phyloP scores from a whole-genome alignment of 257 asterid species.

The Haberlea rhodopensis region DNA sequence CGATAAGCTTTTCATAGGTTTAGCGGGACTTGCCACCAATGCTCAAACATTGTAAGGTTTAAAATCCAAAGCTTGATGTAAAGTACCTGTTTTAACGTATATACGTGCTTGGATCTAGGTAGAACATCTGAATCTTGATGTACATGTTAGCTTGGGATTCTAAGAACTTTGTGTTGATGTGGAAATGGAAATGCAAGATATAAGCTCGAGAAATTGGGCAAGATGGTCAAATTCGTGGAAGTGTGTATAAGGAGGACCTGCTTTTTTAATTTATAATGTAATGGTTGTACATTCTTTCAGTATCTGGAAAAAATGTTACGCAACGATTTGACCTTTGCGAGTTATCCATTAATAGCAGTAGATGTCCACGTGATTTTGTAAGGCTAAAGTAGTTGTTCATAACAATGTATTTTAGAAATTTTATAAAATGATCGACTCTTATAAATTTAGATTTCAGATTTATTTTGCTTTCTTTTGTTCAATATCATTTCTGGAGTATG shows the following conservation, averaged over 20 bases:
- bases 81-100: slow-evolving; percentile 2
- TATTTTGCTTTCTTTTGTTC: not conserved
- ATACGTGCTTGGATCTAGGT: not conserved
- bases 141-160: not conserved
- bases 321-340: no score
- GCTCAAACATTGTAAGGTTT: slow-evolving; percentile 68
- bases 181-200: not conserved
- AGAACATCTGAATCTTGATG: slow-evolving; percentile 17
- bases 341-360: no score
- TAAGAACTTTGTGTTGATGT: slow-evolving; percentile 1
- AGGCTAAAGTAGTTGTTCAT: not conserved
- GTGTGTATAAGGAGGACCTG: no score
- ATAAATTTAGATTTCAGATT: not conserved
- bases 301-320: no score
- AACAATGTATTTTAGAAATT: no score
- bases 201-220: not conserved
- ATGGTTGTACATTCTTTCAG: no score
- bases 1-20: slow-evolving; percentile 80
- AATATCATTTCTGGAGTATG: not conserved
- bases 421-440: not conserved
- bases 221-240: not conserved
- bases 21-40: slow-evolving; percentile 87
- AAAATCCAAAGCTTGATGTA: not conserved
- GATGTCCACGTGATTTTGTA: not conserved
- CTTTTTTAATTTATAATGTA: no score